phyloP scores from a whole-genome alignment of 2,329 filamentous ascomycete species.

The Lachnellula suecica region DNA sequence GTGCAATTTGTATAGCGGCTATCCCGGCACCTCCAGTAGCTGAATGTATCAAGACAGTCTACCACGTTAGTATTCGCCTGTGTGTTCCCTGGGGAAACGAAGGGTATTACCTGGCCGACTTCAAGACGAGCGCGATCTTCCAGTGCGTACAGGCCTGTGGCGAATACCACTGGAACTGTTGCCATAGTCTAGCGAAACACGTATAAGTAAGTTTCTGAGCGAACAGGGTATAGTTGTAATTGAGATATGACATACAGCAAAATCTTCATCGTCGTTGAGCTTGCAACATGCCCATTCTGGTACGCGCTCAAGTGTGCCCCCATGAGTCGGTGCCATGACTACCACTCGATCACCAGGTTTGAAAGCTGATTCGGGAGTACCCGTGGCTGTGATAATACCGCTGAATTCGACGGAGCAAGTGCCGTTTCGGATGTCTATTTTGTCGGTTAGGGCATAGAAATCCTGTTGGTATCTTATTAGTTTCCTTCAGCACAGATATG shows the following conservation, averaged over 20 bases:
- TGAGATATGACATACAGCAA: slow-evolving; percentile 2
- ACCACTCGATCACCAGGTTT: slow-evolving; percentile 24
- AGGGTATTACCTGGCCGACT: slow-evolving; percentile 8
- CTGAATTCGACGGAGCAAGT: slow-evolving; percentile 29
- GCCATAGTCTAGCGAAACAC: slow-evolving; percentile 14
- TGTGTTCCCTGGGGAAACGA: not conserved
- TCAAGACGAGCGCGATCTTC: slow-evolving; percentile 28
- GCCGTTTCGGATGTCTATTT: slow-evolving; percentile 20
- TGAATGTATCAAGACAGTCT: slow-evolving; percentile 21
- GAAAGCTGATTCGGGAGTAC: slow-evolving; percentile 14
- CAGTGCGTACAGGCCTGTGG: slow-evolving; percentile 35
- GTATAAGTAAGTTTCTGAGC: too few relatives aligned
- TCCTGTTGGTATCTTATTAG: slow-evolving; percentile 9
- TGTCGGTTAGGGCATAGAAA: slow-evolving; percentile 28
- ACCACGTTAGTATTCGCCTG: not conserved
- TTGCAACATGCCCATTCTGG: slow-evolving; percentile 26
- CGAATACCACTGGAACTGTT: slow-evolving; percentile 28
- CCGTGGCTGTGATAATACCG: slow-evolving; percentile 27
- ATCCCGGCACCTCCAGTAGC: slow-evolving; percentile 17
- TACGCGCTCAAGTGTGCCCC: slow-evolving; percentile 27
- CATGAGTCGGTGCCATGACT: slow-evolving; percentile 12
- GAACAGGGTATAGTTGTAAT: too few relatives aligned
- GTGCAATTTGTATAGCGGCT: slow-evolving; percentile 19
- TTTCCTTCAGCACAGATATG: not conserved
- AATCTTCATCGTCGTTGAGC: slow-evolving; percentile 24